Base-by-base conservation (phyloP, 805 yeast species). In the Schizosaccharomyces osmophilus region DNA sequence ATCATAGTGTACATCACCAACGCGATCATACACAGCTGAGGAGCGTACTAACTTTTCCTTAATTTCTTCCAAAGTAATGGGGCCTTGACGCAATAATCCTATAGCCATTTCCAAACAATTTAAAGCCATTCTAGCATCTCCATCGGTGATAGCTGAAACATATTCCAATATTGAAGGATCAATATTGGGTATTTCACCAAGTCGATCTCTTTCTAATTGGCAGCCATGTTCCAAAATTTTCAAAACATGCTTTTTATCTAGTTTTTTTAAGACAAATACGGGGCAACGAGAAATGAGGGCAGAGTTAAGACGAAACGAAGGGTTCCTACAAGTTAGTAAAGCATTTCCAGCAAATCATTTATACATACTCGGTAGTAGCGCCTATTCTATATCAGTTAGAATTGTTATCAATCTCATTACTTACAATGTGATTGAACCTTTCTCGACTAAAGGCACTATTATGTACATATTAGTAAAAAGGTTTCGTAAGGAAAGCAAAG, bases 1-100 rank as follows among this genome's bases (percentile, higher is more conserved):
- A 69, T 93, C 99, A 70, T 93, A 93, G 70, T 93, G 98, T 4
- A 82, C 80, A 66, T 93, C 98, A 0, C 97, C 97, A 42, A 81
- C 82, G 59, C 86, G 76, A 70, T 93, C 97, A 69, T 90, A 89
- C 66, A 82, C 73, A 71, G 80, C 75, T 60, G 42, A 57, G 5
- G 60, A 36, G 73, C 62, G 55, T 17, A 58, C 61, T 17, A 63
- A 32, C 29, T 63, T 32, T 19, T 15, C 19, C 26, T 48, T 60
- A 62, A 59, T 70, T 61, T 60, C 74, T 67, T 51, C 77, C 65
- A 54, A 59, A 2, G 62, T 64, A 32, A 57, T n/a, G 6, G 64
- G 66, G 19, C 41, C 42, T 17, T 31, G 32, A n/a, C 48, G 29
- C 55, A 22, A 59, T 55, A 70, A 61, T 6, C 62, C 41, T 6